A percentile compares a stretch with the other conserved stretches of the same genome.
phyloP scores from a whole-genome alignment of 768 basidiomycete genomes.

The Russula sp. region DNA sequence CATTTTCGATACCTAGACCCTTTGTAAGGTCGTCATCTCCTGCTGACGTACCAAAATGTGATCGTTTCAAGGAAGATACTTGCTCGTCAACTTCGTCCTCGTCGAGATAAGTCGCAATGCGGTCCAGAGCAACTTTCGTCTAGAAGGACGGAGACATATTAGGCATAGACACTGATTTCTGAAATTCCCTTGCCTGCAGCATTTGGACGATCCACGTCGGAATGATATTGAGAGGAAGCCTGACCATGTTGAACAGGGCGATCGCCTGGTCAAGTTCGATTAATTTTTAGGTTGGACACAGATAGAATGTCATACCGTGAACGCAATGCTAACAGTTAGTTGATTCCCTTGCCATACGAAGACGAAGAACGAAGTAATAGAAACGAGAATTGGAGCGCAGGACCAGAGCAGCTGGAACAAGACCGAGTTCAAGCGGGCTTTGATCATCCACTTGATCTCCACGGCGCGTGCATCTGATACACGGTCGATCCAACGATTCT shows the following conservation, averaged over 20 bases:
- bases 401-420: constrained; percentile 70
- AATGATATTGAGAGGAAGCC: constrained; percentile 70
- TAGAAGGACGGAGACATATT: constrained; percentile 25
- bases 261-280: constrained; percentile 45
- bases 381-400: constrained; percentile 71
- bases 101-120: constrained; percentile 53
- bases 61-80: constrained; percentile 50
- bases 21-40: constrained; percentile 26
- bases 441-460: constrained; percentile 76
- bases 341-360: constrained; percentile 69
- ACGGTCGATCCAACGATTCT: constrained; percentile 66
- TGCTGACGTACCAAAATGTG: constrained; percentile 25
- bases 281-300: neutral
- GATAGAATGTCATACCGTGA: constrained; percentile 52
- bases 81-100: constrained; percentile 60
- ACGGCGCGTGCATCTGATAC: constrained; percentile 55
- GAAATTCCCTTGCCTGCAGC: constrained; percentile 40
- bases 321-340: constrained; percentile 74
- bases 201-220: constrained; percentile 76
- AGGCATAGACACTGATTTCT: neutral
- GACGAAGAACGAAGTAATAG: constrained; percentile 70
- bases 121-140: constrained; percentile 51
- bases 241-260: constrained; percentile 80
- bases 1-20: constrained; percentile 45
- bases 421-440: constrained; percentile 68